These are phyloP conservation scores for Nicotiana otophora DNA, from an alignment of 257 asterid species.

Conservation along the genomic window DNA sequence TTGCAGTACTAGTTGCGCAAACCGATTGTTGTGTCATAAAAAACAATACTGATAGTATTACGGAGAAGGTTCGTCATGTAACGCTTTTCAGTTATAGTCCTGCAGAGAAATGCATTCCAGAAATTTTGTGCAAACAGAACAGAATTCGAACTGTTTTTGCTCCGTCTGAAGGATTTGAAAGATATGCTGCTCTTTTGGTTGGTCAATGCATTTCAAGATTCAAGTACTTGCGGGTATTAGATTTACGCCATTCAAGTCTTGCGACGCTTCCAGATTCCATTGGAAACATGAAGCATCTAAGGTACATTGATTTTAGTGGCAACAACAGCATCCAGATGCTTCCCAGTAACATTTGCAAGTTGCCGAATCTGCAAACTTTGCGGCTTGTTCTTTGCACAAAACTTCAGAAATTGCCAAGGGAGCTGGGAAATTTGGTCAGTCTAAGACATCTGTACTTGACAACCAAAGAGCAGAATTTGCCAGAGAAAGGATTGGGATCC, in stretches of 20 bases:
- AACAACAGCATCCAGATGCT: slow-evolving; percentile 10
- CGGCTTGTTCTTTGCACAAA: slow-evolving; percentile 14
- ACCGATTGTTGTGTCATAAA: not conserved
- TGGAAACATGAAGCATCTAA: slow-evolving; percentile 15
- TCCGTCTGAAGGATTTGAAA: not conserved
- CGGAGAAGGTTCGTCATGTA: not conserved
- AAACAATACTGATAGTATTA: not conserved
- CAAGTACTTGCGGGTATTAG: not conserved
- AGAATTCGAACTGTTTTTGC: not conserved
- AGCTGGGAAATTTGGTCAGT: not conserved
- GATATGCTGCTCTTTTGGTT: not conserved
- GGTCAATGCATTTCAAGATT: not conserved
- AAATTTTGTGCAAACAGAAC: not conserved
- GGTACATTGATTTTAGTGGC: slow-evolving; percentile 18
- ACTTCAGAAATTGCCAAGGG: slow-evolving; percentile 8
- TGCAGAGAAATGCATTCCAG: not conserved
- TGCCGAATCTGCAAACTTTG: slow-evolving; percentile 15
- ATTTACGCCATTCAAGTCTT: slow-evolving; percentile 4
- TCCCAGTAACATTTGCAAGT: slow-evolving; percentile 11
- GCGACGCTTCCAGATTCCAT: slow-evolving; percentile 7
- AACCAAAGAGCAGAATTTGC: slow-evolving; percentile 10
- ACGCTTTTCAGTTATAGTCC: not conserved
- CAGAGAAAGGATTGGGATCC: slow-evolving; percentile 4
- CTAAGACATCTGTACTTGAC: slow-evolving; percentile 13
- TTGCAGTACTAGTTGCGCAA: slow-evolving; percentile 1